phyloP scores from a whole-genome alignment of 805 yeast species.

The Candida silvicultrix region DNA sequence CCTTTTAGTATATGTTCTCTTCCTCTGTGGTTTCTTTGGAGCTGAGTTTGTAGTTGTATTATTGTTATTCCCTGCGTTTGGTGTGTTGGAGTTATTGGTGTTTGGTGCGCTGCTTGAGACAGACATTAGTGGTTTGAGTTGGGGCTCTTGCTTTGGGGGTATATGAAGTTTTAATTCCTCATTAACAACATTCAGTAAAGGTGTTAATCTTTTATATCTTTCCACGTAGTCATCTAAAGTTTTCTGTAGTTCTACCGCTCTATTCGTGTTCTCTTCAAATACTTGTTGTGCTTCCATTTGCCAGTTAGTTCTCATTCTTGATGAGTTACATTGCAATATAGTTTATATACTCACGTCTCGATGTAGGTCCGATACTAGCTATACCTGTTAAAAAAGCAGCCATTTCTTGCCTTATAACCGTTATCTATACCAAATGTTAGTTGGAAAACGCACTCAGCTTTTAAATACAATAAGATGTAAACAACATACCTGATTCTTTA shows the following conservation, averaged over 20 bases:
- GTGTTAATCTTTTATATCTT: constrained; percentile 38
- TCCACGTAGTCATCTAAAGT: constrained; percentile 39
- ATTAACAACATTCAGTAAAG: constrained; percentile 41
- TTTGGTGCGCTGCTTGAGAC: neutral
- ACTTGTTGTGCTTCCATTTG: constrained; percentile 17
- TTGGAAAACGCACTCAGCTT: neutral
- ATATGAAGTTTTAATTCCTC: constrained; percentile 43
- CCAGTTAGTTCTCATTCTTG: constrained; percentile 1
- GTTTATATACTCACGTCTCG: constrained; percentile 15
- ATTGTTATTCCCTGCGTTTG: neutral
- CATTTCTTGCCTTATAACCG: constrained; percentile 34
- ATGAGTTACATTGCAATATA: too few relatives aligned
- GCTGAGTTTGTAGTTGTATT: constrained; percentile 3
- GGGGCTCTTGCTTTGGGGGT: constrained; percentile 65
- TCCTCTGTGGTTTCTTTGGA: constrained; percentile 11
- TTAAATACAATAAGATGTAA: too few relatives aligned
- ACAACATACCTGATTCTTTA: constrained; percentile 24
- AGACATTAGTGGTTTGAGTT: constrained; percentile 42
- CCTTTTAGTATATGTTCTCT: constrained; percentile 18
- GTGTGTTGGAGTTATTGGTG: neutral
- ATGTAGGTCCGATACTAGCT: constrained; percentile 32
- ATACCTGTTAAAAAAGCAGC: constrained; percentile 27
- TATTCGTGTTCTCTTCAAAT: constrained; percentile 27
- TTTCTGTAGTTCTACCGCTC: constrained; percentile 27
- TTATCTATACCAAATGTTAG: constrained; percentile 12